Evolutionary conservation across 345 rosid genomes (phyloP).

Genomic region (Linum tenue): DNA sequence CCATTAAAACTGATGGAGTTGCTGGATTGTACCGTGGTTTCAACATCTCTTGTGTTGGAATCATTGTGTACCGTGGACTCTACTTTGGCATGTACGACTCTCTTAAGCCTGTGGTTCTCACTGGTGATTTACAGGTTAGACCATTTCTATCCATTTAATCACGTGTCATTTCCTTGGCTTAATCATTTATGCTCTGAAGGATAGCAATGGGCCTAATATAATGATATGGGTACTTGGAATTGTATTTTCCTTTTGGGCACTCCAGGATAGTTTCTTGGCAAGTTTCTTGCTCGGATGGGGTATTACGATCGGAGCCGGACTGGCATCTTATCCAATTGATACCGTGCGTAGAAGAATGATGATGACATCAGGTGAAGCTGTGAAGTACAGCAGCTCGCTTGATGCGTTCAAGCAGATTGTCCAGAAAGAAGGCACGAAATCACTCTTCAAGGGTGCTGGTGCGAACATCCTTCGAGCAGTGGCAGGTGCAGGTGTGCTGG

Average conservation of each 20-base stretch:
- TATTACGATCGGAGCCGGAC: constrained; percentile 83
- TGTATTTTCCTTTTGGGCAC: background rate
- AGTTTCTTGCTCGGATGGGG: constrained; percentile 86
- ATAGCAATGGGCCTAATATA: background rate
- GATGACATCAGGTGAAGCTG: too few relatives aligned
- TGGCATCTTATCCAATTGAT: constrained; percentile 50
- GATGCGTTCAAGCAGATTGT: too few relatives aligned
- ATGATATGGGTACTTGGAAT: too few relatives aligned
- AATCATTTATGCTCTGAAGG: background rate
- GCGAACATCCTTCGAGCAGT: too few relatives aligned
- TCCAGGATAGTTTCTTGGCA: constrained; percentile 82
- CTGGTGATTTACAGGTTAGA: constrained; percentile 47
- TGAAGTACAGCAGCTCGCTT: too few relatives aligned
- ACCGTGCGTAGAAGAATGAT: too few relatives aligned
- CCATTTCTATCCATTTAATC: background rate
- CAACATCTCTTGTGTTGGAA: constrained; percentile 19
- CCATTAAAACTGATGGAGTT: constrained; percentile 58
- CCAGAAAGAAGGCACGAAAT: too few relatives aligned
- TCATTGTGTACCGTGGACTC: too few relatives aligned
- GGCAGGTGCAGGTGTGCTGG: too few relatives aligned
- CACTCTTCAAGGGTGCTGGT: too few relatives aligned
- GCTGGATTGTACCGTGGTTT: constrained; percentile 90
- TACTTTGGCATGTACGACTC: constrained; percentile 39
- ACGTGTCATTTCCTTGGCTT: background rate
- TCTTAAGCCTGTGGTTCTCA: constrained; percentile 65